phyloP scores from a whole-genome alignment of 352 stramenopile species.

The Globisporangium rhizosaccharum region DNA sequence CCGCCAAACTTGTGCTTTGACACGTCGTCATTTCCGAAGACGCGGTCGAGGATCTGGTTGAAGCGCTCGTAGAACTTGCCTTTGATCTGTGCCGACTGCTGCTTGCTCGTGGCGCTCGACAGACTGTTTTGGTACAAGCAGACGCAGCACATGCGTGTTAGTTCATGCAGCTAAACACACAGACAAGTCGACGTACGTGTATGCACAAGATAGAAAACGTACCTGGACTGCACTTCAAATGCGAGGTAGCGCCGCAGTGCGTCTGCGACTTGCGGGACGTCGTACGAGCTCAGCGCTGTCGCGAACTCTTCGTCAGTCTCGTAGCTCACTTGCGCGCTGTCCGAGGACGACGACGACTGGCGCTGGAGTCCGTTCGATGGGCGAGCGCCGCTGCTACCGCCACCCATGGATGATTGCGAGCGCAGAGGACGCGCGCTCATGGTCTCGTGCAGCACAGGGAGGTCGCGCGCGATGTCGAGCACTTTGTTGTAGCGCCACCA shows the following conservation, averaged over 20 bases:
- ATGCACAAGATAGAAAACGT: background rate
- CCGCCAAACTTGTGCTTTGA: slow-evolving; percentile 79
- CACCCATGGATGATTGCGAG: slow-evolving; percentile 7
- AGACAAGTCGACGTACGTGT: background rate
- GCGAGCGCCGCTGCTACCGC: background rate
- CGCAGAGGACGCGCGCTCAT: slow-evolving; percentile 10
- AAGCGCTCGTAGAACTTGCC: slow-evolving; percentile 85
- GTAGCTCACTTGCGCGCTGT: slow-evolving; percentile 26
- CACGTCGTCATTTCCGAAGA: slow-evolving; percentile 66
- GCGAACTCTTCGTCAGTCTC: slow-evolving; percentile 75
- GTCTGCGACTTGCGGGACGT: slow-evolving; percentile 50
- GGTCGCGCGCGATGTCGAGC: background rate
- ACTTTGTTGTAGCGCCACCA: background rate
- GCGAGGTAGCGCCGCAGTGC: slow-evolving; percentile 63
- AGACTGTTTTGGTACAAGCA: slow-evolving; percentile 15
- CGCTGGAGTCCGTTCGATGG: slow-evolving; percentile 11
- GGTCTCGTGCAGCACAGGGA: background rate
- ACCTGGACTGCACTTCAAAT: slow-evolving; percentile 65
- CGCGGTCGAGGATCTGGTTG: slow-evolving; percentile 76
- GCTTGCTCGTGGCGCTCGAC: slow-evolving; percentile 51
- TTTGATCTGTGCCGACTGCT: slow-evolving; percentile 69
- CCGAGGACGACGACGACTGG: slow-evolving; percentile 12
- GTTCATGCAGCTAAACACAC: background rate
- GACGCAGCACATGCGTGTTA: background rate
- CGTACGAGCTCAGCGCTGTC: slow-evolving; percentile 55